These are phyloP conservation scores for Ophiorrhiza pumila DNA, from an alignment of 257 asterid species.

Conservation along the genomic window DNA sequence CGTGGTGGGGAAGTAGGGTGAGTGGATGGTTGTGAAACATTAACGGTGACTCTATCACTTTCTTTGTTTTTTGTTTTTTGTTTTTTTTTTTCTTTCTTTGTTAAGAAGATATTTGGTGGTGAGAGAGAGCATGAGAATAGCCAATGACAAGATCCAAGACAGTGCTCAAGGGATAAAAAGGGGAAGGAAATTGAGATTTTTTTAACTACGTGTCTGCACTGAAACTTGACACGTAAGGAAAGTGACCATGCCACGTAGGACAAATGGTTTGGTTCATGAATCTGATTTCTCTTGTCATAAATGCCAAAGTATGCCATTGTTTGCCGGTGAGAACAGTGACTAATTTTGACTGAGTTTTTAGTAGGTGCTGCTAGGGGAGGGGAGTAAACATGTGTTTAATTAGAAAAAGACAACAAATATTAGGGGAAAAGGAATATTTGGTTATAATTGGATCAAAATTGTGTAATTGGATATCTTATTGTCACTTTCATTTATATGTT, in stretches of 20 bases:
- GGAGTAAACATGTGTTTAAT: background rate
- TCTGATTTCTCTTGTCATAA: background rate
- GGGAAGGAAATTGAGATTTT: background rate
- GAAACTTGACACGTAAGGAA: conserved; percentile 25
- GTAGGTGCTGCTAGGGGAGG: no score
- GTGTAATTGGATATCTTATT: no score
- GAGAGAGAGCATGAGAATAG: conserved; percentile 21
- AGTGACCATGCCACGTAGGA: conserved; percentile 37
- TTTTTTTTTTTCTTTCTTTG: no score
- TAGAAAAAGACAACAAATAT: background rate
- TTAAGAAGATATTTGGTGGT: conserved; percentile 33
- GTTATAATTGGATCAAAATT: background rate
- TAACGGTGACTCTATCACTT: conserved; percentile 28
- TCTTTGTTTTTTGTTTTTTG: no score
- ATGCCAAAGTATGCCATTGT: conserved; percentile 6
- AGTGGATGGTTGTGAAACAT: background rate
- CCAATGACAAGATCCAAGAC: conserved; percentile 30
- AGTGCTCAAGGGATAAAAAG: conserved; percentile 9
- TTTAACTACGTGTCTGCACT: conserved; percentile 22
- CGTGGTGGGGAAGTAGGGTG: conserved; percentile 14
- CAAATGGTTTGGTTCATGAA: background rate
- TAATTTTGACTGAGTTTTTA: conserved; percentile 3
- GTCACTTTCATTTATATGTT: no score
- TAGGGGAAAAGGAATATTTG: background rate
- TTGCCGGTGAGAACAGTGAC: background rate